These are phyloP conservation scores for Emergomyces pasteurianus DNA, from an alignment of 2,329 filamentous ascomycete species.

Conservation along the genomic window DNA sequence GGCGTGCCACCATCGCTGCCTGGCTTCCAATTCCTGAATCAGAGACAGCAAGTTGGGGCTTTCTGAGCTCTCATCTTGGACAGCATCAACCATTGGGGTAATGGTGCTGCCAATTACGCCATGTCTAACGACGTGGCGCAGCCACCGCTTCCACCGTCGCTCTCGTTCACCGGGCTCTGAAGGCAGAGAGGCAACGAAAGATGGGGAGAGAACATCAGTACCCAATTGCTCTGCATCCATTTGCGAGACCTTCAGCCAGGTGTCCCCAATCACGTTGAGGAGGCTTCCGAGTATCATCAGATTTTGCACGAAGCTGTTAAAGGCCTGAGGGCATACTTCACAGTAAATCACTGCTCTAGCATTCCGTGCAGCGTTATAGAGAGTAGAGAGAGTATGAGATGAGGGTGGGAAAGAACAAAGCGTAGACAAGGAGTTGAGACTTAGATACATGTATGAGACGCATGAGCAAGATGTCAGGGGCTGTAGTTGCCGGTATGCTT, in stretches of 20 bases:
- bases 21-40: slow-evolving; percentile 29
- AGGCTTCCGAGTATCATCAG: slow-evolving; percentile 36
- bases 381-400: slow-evolving; percentile 31
- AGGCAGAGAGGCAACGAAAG: slow-evolving; percentile 18
- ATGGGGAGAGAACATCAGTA: slow-evolving; percentile 21
- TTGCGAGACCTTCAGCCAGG: slow-evolving; percentile 31
- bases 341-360: slow-evolving; percentile 33
- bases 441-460: slow-evolving; percentile 33
- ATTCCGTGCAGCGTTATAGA: slow-evolving; percentile 32
- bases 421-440: slow-evolving; percentile 30
- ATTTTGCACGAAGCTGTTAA: slow-evolving; percentile 33
- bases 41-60: slow-evolving; percentile 27
- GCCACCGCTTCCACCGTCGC: slow-evolving; percentile 27
- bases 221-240: slow-evolving; percentile 26
- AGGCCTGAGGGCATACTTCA: slow-evolving; percentile 28
- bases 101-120: slow-evolving; percentile 24
- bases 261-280: slow-evolving; percentile 33
- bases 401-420: slow-evolving; percentile 32
- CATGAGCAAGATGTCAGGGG: slow-evolving; percentile 23
- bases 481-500: neutral
- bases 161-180: slow-evolving; percentile 17
- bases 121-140: slow-evolving; percentile 25
- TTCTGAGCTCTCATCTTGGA: slow-evolving; percentile 18
- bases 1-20: slow-evolving; percentile 32
- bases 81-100: slow-evolving; percentile 13